Evolutionary conservation across 108 stramenopile genomes (phyloP).

Genomic region (Aurantiochytrium sp.): DNA sequence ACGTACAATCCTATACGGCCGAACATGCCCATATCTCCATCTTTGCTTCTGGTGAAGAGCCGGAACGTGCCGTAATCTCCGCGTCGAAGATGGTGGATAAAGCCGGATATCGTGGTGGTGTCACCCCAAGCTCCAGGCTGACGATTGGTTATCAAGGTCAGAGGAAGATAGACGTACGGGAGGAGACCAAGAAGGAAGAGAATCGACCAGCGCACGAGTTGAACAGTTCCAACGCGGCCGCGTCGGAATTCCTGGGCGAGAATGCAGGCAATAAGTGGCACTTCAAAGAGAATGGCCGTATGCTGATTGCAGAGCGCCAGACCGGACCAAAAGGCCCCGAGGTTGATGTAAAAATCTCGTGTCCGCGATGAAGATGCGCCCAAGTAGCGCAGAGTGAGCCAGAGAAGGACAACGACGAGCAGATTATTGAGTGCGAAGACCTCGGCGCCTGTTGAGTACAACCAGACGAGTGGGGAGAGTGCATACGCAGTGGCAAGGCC

Average conservation of each 20-base stretch:
- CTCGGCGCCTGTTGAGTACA: constrained; percentile 67
- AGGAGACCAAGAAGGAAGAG: constrained; percentile 45
- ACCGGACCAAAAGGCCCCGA: constrained; percentile 59
- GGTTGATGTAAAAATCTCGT: not conserved
- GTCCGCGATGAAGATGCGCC: not conserved
- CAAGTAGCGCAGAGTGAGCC: constrained; percentile 30
- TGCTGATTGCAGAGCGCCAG: constrained; percentile 72
- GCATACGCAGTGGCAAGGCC: constrained; percentile 25
- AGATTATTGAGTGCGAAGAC: constrained; percentile 74
- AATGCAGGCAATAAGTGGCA: constrained; percentile 48
- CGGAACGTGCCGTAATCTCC: constrained; percentile 67
- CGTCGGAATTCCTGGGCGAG: not conserved
- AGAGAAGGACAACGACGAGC: constrained; percentile 36
- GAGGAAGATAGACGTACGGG: constrained; percentile 55
- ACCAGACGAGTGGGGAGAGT: constrained; percentile 66
- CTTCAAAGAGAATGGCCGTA: constrained; percentile 55
- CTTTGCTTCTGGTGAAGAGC: constrained; percentile 52
- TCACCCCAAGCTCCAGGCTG: constrained; percentile 69
- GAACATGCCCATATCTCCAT: constrained; percentile 27
- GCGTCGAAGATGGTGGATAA: constrained; percentile 60
- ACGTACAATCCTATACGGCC: constrained; percentile 28
- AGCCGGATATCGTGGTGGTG: constrained; percentile 46
- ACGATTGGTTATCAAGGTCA: constrained; percentile 33
- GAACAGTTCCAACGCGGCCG: not conserved
- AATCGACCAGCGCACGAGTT: not conserved